Conservation (phyloP, 768 basidiomycete species). For the Ephemerocybe angulata region DNA sequence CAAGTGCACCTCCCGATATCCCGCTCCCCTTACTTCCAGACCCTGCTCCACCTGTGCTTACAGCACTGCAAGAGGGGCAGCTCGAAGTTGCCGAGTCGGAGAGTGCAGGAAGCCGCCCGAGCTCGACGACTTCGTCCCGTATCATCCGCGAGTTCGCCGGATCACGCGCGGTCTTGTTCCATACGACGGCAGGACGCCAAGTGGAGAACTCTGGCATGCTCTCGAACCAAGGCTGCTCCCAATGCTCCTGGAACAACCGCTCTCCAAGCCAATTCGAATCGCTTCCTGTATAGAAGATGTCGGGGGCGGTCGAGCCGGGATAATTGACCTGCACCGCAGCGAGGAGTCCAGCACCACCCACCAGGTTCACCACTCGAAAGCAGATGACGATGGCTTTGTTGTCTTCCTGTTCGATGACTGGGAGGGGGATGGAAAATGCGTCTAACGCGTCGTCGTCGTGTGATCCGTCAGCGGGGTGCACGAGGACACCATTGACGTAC, state of each 20-base stretch:
- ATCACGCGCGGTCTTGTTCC: no score
- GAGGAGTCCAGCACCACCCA: background rate
- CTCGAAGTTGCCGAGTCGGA: no score
- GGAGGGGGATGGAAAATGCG: background rate
- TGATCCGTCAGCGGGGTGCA: background rate
- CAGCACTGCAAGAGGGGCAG: no score
- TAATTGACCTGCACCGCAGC: background rate
- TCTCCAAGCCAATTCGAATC: background rate
- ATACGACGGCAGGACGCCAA: background rate
- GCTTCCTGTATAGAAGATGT: background rate
- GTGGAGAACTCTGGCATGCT: background rate
- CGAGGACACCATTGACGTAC: background rate
- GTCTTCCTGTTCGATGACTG: background rate
- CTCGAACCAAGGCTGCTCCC: background rate
- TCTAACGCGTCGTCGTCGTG: background rate
- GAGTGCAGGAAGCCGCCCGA: no score
- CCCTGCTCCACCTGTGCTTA: no score
- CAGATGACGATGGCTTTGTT: background rate
- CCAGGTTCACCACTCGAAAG: background rate
- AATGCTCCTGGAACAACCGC: background rate
- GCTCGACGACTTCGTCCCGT: no score
- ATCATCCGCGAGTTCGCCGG: no score
- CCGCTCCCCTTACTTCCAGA: no score
- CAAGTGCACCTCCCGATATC: no score
- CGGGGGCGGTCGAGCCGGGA: background rate